Conservation (phyloP, 2,329 filamentous ascomycete species). For the Neonectria faginata region DNA sequence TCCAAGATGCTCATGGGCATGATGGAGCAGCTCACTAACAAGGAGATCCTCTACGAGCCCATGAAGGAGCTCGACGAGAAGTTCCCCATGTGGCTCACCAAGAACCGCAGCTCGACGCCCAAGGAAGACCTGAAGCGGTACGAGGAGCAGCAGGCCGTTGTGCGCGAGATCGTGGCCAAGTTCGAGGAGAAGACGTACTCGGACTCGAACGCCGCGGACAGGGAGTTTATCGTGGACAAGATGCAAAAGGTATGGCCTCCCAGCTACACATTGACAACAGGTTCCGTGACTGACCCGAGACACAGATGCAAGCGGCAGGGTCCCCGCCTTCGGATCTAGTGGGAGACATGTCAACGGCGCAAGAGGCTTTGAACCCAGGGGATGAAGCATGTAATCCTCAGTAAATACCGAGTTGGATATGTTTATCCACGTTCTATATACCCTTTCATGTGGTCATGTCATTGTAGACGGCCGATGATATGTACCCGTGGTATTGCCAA, state of each 20-base stretch:
- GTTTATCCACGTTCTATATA: slow-evolving; percentile 43
- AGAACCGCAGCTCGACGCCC: slow-evolving; percentile 75
- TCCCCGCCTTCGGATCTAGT: slow-evolving; percentile 92
- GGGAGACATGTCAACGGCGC: slow-evolving; percentile 86
- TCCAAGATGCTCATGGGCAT: slow-evolving; percentile 95
- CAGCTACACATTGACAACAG: neutral
- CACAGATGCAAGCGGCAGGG: slow-evolving; percentile 94
- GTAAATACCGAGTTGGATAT: slow-evolving; percentile 53
- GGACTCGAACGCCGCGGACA: slow-evolving; percentile 83
- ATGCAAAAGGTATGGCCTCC: slow-evolving; percentile 87
- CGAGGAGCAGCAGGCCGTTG: slow-evolving; percentile 81
- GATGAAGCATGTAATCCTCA: slow-evolving; percentile 74
- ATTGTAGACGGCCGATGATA: slow-evolving; percentile 43
- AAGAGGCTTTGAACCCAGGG: slow-evolving; percentile 73
- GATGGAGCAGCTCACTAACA: slow-evolving; percentile 99
- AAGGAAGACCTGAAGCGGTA: slow-evolving; percentile 83
- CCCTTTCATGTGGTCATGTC: slow-evolving; percentile 41
- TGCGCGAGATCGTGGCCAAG: slow-evolving; percentile 86
- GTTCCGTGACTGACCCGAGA: slow-evolving; percentile 15
- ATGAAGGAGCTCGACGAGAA: slow-evolving; percentile 98
- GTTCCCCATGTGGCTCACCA: slow-evolving; percentile 88
- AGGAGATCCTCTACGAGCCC: slow-evolving; percentile 97
- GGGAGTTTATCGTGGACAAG: slow-evolving; percentile 93
- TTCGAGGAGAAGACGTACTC: slow-evolving; percentile 87
- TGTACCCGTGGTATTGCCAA: slow-evolving; percentile 35